These are phyloP conservation scores for Mycena kentingensis DNA, from an alignment of 768 basidiomycete species.

Conservation along the genomic window DNA sequence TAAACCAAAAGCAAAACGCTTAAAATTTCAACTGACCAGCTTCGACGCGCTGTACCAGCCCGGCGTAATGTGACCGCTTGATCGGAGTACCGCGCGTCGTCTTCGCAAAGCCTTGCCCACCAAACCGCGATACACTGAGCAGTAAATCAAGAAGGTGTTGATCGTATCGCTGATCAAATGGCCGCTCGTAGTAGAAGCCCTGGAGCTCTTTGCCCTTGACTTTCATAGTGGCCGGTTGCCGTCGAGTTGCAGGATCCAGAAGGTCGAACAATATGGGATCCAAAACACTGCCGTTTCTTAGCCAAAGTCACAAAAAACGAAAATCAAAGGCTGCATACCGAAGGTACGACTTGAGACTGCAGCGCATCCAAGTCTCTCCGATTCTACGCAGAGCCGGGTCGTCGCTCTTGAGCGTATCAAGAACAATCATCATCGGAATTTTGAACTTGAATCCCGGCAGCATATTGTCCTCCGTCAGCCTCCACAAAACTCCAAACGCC, in stretches of 20 bases:
- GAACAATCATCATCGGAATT: constrained; percentile 82
- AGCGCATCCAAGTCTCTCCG: constrained; percentile 97
- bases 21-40: constrained; percentile 43
- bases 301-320: not conserved
- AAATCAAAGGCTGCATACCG: constrained; percentile 55
- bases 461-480: constrained; percentile 81
- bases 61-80: constrained; percentile 64
- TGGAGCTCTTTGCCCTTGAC: constrained; percentile 68
- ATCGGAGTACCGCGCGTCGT: constrained; percentile 66
- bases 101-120: constrained; percentile 86
- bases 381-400: constrained; percentile 74
- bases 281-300: constrained; percentile 59
- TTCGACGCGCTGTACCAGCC: constrained; percentile 62
- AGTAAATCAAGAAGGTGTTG: constrained; percentile 78
- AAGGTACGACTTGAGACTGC: constrained; percentile 87
- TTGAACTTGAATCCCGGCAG: constrained; percentile 83
- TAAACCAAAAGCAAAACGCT: constrained; percentile 11
- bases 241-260: constrained; percentile 66
- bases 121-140: constrained; percentile 77
- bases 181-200: constrained; percentile 66
- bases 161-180: constrained; percentile 76
- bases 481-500: constrained; percentile 92
- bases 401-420: constrained; percentile 79
- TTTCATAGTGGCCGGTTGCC: constrained; percentile 49
- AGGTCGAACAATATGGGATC: constrained; percentile 85